These are phyloP conservation scores for Daphne laureola DNA, from an alignment of 441 rosid species.

Conservation along the genomic window DNA sequence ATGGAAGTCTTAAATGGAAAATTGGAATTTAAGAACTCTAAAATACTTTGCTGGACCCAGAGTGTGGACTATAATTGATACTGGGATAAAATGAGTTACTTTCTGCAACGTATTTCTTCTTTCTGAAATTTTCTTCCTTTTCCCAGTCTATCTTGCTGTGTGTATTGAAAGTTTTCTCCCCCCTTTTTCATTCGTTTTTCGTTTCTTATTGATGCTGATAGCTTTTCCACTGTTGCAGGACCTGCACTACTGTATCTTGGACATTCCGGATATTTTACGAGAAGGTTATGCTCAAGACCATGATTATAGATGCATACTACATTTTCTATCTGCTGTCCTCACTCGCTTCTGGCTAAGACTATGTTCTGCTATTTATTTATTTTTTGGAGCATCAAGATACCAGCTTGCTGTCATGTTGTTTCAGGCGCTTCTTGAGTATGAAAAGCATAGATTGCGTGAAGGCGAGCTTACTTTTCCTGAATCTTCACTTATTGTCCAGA, in stretches of 20 bases:
- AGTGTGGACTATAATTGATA: background rate
- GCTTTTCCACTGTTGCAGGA: constrained; percentile 23
- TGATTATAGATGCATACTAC: background rate
- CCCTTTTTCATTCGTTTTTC: too few relatives aligned
- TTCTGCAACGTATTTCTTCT: background rate
- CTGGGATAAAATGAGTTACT: background rate
- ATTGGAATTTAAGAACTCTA: too few relatives aligned
- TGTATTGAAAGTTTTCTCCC: too few relatives aligned
- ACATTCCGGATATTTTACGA: constrained; percentile 68
- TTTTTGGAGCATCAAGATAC: background rate
- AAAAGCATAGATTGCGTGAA: constrained; percentile 41
- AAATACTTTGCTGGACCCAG: background rate
- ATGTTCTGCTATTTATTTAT: constrained; percentile 2
- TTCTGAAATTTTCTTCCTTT: constrained; percentile 2
- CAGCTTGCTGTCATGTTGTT: constrained; percentile 9
- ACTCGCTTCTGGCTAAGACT: background rate
- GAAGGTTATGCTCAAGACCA: constrained; percentile 38
- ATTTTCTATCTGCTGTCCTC: background rate
- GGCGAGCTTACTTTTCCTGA: constrained; percentile 44
- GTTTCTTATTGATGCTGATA: too few relatives aligned
- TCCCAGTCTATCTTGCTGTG: constrained; percentile 6
- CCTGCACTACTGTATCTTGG: constrained; percentile 76
- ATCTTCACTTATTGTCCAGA: constrained; percentile 29
- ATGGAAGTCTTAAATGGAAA: too few relatives aligned
- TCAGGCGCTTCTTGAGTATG: constrained; percentile 64